Base-by-base conservation (phyloP, 2,329 filamentous ascomycete genomes). In the Grosmannia huntii region DNA sequence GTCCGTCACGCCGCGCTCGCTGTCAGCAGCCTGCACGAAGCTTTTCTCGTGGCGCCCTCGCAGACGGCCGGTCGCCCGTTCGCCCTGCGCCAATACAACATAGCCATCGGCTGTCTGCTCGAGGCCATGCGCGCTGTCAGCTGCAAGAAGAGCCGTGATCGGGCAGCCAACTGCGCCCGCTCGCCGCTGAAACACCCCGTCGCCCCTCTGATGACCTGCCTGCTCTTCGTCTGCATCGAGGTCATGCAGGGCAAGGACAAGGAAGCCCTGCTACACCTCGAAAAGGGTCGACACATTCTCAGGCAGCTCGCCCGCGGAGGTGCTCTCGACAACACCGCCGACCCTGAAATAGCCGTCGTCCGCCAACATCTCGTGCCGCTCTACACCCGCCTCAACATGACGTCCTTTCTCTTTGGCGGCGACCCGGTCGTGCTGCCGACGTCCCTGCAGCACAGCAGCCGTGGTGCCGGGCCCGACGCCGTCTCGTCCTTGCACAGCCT, bases 171-270 rank as follows among this genome's bases (percentile, higher is more conserved):
- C 11, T 16, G 16, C 19, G 36, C 25, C 28, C 2, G 12, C 3
- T 9, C n/a, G 23, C 21, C 33, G n/a, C 38, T 56, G 7, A 28
- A 31, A 5, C 58, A 51, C 10, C 60, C 60, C 3, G 50, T 61
- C 2, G 60, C 52, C 3, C 55, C 61, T 14, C 38, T 62, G 25
- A 55, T 62, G 55, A 61, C 61, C 4, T 61, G 60, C 41, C 44
- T 62, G 12, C 58, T 62, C 28, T 62, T 76, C 61, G 75, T 77
- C 27, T 78, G 77, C 62, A 74, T 81, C 54, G 79, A 81, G 65
- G 78, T 78, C 62, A 69, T 82, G 60, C 76, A 76, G 38, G 75
- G 76, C 44, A 75, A 80, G 59, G 73, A 75, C 50, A 65, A 66
- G 5, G 72, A 73, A 11, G 75, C 77, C 0, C 70, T 75, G 53